Evolutionary conservation across 148 eudicot genomes (phyloP).

Genomic region (Rhododendron molle): DNA sequence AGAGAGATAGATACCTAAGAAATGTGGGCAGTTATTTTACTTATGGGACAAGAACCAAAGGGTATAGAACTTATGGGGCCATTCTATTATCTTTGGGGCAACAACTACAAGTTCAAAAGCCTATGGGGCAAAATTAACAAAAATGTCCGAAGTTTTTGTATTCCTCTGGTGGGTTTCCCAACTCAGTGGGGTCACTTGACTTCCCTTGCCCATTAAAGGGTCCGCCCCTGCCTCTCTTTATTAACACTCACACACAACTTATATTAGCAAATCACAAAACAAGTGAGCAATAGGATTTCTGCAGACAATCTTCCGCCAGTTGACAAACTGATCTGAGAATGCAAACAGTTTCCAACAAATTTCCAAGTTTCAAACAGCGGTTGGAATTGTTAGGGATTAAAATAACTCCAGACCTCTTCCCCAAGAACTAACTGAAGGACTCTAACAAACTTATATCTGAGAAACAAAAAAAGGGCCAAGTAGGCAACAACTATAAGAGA

Average conservation of each 20-base stretch:
- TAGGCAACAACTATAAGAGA: neutral
- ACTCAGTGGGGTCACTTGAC: too few species aligned
- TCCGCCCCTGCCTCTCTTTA: too few species aligned
- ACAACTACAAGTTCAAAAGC: too few species aligned
- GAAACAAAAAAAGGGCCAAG: neutral
- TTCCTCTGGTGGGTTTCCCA: too few species aligned
- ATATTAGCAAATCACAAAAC: neutral
- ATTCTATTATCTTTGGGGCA: too few species aligned
- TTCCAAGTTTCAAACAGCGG: neutral
- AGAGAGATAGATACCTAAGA: too few species aligned
- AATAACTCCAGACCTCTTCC: neutral
- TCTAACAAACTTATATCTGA: neutral
- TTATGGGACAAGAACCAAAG: too few species aligned
- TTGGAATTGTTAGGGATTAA: neutral
- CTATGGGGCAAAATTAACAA: too few species aligned
- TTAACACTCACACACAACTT: neutral
- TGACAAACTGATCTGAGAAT: neutral
- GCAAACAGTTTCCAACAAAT: neutral
- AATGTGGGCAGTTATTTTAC: too few species aligned
- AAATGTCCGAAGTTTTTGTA: too few species aligned
- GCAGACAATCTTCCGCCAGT: neutral
- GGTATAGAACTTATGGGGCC: too few species aligned
- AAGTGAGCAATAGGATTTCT: neutral
- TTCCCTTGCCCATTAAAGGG: too few species aligned
- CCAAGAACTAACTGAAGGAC: neutral